Conservation (phyloP, 441 rosid genomes). For the Capsella rubella region DNA sequence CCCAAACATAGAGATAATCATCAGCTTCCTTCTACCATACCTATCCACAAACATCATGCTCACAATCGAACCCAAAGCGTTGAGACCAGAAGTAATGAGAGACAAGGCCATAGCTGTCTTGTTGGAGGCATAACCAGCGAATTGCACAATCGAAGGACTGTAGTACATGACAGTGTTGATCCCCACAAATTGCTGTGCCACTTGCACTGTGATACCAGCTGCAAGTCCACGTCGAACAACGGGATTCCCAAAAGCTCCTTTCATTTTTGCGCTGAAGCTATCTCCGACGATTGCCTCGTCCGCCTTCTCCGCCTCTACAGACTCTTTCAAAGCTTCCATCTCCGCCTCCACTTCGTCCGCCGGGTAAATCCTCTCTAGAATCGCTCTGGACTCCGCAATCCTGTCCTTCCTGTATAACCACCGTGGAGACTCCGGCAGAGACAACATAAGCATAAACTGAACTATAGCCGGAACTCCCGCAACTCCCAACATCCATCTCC, state of each 20-base stretch:
- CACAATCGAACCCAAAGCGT: constrained; percentile 68
- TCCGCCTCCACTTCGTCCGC: constrained; percentile 69
- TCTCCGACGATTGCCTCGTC: constrained; percentile 60
- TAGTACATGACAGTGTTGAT: constrained; percentile 94
- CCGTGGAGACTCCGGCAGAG: constrained; percentile 88
- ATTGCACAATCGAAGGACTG: constrained; percentile 81
- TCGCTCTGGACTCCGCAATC: constrained; percentile 60
- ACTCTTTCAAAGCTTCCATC: constrained; percentile 56
- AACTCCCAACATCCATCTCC: constrained; percentile 95
- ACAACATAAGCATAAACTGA: constrained; percentile 73
- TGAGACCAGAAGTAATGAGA: constrained; percentile 78
- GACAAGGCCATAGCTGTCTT: constrained; percentile 75
- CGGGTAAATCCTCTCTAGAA: constrained; percentile 69
- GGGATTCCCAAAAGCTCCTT: constrained; percentile 54
- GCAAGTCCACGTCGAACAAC: constrained; percentile 77
- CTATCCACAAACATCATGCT: constrained; percentile 82
- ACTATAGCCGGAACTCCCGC: constrained; percentile 71
- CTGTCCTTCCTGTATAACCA: constrained; percentile 74
- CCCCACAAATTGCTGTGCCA: constrained; percentile 88
- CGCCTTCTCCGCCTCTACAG: constrained; percentile 65
- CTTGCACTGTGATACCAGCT: constrained; percentile 84
- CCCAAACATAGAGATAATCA: constrained; percentile 76
- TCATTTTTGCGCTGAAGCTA: constrained; percentile 54
- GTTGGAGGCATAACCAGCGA: constrained; percentile 86
- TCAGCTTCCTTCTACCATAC: constrained; percentile 76